A percentile compares a stretch with the other conserved stretches of the same genome.
Evolutionary conservation across 495 filamentous ascomycete genomes (phyloP).

Genomic region (Talaromyces adpressus): DNA sequence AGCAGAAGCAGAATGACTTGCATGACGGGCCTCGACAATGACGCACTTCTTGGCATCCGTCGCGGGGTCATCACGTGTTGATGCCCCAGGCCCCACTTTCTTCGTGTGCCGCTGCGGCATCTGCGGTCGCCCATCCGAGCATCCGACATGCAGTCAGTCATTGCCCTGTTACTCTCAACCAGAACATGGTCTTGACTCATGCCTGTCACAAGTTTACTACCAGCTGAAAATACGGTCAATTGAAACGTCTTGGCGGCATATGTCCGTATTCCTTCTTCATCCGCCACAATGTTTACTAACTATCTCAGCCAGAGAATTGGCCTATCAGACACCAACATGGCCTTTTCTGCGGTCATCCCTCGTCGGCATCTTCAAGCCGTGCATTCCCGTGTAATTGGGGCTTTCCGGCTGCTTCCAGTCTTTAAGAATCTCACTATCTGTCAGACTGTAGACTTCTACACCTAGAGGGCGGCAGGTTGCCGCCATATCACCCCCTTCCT

Average conservation of each 20-base stretch:
- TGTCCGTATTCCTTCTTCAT: neutral
- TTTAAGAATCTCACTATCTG: constrained; percentile 39
- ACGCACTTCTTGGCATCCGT: neutral
- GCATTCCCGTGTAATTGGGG: constrained; percentile 56
- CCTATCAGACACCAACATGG: constrained; percentile 23
- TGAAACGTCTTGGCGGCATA: neutral
- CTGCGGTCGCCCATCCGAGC: neutral
- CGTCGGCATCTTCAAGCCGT: constrained; percentile 52
- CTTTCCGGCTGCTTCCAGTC: constrained; percentile 54
- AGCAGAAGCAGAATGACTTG: neutral
- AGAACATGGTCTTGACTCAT: neutral
- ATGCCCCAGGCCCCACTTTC: neutral
- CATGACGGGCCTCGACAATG: neutral
- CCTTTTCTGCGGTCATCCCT: constrained; percentile 21
- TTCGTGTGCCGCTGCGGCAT: no score
- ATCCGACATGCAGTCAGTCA: neutral
- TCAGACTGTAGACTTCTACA: constrained; percentile 60
- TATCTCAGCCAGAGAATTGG: neutral
- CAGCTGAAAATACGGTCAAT: neutral
- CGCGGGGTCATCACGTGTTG: neutral
- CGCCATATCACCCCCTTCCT: constrained; percentile 57
- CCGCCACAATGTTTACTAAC: neutral
- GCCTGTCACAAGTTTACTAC: neutral
- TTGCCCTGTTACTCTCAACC: neutral
- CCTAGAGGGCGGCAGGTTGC: constrained; percentile 66